A percentile compares a stretch with the other conserved stretches of the same genome.
Conservation (phyloP, 2,329 filamentous ascomycete species). For the Colletotrichum noveboracense region DNA sequence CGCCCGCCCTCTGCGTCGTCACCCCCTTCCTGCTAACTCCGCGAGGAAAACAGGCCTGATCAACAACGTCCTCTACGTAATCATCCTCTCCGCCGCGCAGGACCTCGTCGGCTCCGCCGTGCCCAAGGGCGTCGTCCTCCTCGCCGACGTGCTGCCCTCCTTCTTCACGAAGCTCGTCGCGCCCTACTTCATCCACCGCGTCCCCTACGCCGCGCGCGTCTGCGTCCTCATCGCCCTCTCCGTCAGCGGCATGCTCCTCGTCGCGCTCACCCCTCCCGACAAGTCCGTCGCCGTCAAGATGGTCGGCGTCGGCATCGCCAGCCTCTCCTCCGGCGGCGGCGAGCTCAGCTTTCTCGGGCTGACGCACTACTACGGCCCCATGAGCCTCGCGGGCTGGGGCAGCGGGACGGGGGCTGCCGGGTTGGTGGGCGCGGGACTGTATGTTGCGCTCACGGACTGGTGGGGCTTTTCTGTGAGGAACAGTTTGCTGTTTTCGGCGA, state of each 20-base stretch:
- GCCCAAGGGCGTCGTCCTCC: conserved; percentile 90
- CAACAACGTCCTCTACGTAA: conserved; percentile 97
- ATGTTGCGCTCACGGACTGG: conserved; percentile 84
- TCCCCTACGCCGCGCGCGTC: conserved; percentile 81
- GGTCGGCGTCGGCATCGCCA: conserved; percentile 82
- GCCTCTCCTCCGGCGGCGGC: conserved; percentile 83
- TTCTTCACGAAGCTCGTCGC: conserved; percentile 88
- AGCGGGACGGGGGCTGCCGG: conserved; percentile 92
- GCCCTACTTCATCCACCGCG: conserved; percentile 90
- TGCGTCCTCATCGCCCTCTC: conserved; percentile 77
- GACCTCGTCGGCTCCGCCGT: conserved; percentile 91
- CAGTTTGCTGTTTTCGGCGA: conserved; percentile 79
- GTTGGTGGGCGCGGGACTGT: conserved; percentile 84
- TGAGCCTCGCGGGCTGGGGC: conserved; percentile 89
- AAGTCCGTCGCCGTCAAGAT: conserved; percentile 76
- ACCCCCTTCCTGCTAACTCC: neutral
- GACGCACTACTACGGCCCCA: conserved; percentile 90
- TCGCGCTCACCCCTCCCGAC: conserved; percentile 76
- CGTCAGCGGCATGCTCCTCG: conserved; percentile 84
- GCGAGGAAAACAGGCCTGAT: conserved; percentile 68
- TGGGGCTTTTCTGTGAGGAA: conserved; percentile 75
- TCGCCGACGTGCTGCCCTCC: conserved; percentile 89
- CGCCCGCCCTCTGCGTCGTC: neutral
- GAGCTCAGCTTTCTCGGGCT: conserved; percentile 91
- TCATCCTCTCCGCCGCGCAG: conserved; percentile 93